Conservation (phyloP, 305 asterid genomes). For the Solanum aculeatissimum region DNA sequence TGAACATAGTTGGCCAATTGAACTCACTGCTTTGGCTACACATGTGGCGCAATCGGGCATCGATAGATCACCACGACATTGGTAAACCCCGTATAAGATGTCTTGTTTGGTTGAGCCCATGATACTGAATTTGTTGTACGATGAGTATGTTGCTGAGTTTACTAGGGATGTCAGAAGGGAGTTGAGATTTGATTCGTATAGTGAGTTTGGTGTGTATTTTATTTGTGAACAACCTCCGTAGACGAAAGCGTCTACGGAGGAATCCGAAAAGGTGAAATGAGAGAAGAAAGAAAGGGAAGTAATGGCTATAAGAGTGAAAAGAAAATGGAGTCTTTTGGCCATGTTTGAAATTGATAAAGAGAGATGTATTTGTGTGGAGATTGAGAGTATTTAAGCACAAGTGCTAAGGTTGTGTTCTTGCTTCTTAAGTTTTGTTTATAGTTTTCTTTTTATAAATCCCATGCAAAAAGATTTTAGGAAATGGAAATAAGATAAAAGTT, state of each 20-base stretch:
- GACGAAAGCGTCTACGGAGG: conserved; percentile 39
- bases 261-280: conserved; percentile 9
- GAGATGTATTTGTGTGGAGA: background rate
- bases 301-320: conserved; percentile 4
- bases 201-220: conserved; percentile 46
- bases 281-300: conserved; percentile 3
- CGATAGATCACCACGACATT: conserved; percentile 73
- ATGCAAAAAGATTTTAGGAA: background rate
- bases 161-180: conserved; percentile 70
- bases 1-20: conserved; percentile 40
- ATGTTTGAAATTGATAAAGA: background rate
- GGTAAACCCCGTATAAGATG: conserved; percentile 57
- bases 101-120: conserved; percentile 55
- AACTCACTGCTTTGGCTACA: conserved; percentile 63
- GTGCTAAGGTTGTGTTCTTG: background rate
- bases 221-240: conserved; percentile 79
- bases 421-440: background rate
- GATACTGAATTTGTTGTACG: conserved; percentile 71
- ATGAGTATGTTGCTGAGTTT: conserved; percentile 77
- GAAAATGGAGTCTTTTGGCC: background rate
- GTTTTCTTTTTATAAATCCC: background rate
- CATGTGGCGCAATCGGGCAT: conserved; percentile 90
- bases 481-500: background rate
- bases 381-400: background rate
- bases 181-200: conserved; percentile 58